These are phyloP conservation scores for Suillus discolor DNA, from an alignment of 768 basidiomycete genomes.

Conservation along the genomic window DNA sequence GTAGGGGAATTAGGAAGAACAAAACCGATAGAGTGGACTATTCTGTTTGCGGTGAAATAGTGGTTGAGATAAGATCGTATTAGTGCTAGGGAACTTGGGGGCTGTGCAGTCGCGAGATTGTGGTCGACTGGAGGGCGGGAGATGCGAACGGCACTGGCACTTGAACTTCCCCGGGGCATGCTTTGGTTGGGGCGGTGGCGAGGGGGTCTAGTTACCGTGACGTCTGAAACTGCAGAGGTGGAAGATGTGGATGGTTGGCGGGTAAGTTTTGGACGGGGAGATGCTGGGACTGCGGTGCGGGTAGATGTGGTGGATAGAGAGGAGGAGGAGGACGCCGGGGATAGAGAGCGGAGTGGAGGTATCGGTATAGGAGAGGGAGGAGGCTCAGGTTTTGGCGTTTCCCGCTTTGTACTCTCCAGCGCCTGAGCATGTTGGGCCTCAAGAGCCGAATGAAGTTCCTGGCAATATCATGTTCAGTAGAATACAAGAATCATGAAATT, in stretches of 20 bases:
- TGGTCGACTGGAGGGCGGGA: slow-evolving; percentile 14
- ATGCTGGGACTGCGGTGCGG: slow-evolving; percentile 64
- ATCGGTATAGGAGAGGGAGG: slow-evolving; percentile 27
- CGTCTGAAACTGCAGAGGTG: slow-evolving; percentile 26
- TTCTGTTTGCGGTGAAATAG: slow-evolving; percentile 48
- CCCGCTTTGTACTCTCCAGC: slow-evolving; percentile 19
- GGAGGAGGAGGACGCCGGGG: slow-evolving; percentile 63
- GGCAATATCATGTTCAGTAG: slow-evolving; percentile 10
- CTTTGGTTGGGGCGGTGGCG: slow-evolving; percentile 11
- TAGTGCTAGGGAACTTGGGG: slow-evolving; percentile 38
- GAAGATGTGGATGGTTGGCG: slow-evolving; percentile 21
- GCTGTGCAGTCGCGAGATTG: slow-evolving; percentile 16
- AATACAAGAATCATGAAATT: neutral
- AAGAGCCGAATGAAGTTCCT: slow-evolving; percentile 22
- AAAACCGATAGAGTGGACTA: slow-evolving; percentile 48
- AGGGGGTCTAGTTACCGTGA: slow-evolving; percentile 27
- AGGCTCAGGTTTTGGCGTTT: slow-evolving; percentile 15
- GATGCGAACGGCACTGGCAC: slow-evolving; percentile 17
- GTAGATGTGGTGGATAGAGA: slow-evolving; percentile 74
- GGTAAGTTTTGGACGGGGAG: slow-evolving; percentile 16
- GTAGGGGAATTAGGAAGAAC: slow-evolving; percentile 42
- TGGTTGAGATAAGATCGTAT: slow-evolving; percentile 51
- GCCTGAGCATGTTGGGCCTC: slow-evolving; percentile 41
- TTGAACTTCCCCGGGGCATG: slow-evolving; percentile 17
- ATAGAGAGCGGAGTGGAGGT: slow-evolving; percentile 35